Base-by-base conservation (phyloP, 2,329 filamentous ascomycete species). In the Rhynchosporium graminicola region DNA sequence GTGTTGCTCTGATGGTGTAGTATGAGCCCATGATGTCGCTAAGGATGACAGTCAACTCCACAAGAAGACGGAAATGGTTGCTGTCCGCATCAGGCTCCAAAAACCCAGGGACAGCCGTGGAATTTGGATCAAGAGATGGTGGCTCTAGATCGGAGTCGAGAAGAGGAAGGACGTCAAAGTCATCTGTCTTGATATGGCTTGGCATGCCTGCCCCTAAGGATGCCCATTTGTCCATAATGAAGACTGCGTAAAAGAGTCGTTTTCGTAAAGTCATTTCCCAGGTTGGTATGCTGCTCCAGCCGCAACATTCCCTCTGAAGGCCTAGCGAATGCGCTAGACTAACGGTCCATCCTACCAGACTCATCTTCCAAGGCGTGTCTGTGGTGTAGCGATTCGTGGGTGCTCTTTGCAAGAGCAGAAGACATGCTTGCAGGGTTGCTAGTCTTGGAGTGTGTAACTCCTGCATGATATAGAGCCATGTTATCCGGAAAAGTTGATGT, bases 151-250 rank as follows among this genome's bases (percentile, higher is more conserved):
- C 73, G 8, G 60, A 60, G 3, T 67, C 67, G 1, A 48, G 52
- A 7, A 75, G 60, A 0, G 69, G 67, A 8, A 71, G 64, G 13
- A 76, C 74, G 40, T 75, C 73, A 36, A 67, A 70, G 56, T 74
- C 72, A 15, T 74, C 72, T 8, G 31, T 51, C 26, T 66, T 68
- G 43, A 76, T 70, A 48, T 75, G 73, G 52, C 69, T 72, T 3
- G 74, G 73, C 72, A 73, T 74, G 2, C 74, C 74, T 6, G 73
- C 71, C 5, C 71, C 70, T 12, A 75, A 63, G 10, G 73, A 71
- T 0, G 74, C 69, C 74, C 74, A 76, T 59, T 75, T 75, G 40
- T 76, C 74, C 69, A 73, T 73, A 3, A 74, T 68, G 60, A 71
- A 73, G 12, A 73, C 65, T 2, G 68, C 69, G 57, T 71, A 73